Evolutionary conservation across 495 filamentous ascomycete genomes (phyloP).

Genomic region (Neurospora sp.): DNA sequence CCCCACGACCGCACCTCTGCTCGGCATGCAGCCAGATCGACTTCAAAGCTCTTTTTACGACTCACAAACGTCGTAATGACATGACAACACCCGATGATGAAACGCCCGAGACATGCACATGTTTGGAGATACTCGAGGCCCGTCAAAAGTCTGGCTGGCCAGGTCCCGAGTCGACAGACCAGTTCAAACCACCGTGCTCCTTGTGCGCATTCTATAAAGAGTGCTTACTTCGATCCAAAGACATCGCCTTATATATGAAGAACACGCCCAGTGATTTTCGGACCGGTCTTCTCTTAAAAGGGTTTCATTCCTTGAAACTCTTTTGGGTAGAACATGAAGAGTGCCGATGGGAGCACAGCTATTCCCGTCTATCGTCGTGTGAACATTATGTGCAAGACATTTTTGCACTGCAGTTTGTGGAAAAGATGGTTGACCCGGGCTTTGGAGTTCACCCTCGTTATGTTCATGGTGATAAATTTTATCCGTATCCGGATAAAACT

Average conservation of each 20-base stretch:
- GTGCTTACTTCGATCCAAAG: not conserved
- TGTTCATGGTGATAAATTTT: not conserved
- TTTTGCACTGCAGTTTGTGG: not conserved
- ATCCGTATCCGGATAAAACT: no score
- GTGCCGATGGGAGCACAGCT: no score
- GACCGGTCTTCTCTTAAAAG: fast-evolving
- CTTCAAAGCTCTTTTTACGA: not conserved
- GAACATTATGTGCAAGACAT: not conserved
- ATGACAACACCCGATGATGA: no score
- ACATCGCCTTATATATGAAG: not conserved
- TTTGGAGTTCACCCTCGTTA: no score
- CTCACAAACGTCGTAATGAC: not conserved
- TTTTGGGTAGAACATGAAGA: not conserved
- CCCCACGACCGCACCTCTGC: not conserved
- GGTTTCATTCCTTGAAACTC: not conserved
- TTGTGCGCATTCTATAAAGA: not conserved
- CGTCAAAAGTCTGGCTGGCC: not conserved
- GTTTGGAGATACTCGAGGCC: not conserved
- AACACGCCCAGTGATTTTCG: no score
- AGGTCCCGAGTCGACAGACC: not conserved
- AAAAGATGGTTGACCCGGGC: no score
- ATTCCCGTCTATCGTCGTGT: not conserved
- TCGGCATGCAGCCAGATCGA: not conserved
- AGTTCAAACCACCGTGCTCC: not conserved
- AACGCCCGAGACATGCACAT: not conserved